phyloP scores from a whole-genome alignment of 441 rosid species.

The Francoa sonchifolia region DNA sequence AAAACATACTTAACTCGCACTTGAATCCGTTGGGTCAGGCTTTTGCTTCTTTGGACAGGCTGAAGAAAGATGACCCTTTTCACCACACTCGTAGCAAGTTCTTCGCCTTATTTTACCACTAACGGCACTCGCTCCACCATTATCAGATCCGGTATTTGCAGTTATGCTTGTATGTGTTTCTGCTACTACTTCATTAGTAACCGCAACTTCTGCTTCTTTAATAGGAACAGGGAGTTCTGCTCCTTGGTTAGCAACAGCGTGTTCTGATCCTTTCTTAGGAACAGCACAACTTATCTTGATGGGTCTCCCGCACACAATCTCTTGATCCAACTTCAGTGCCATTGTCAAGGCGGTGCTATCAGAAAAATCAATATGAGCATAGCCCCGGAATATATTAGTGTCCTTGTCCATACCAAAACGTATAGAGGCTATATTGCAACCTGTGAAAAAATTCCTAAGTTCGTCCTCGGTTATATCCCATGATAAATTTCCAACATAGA shows the following conservation, averaged over 20 bases:
- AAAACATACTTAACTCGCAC: conserved; percentile 10
- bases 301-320: conserved; percentile 57
- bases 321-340: conserved; percentile 81
- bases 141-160: no score
- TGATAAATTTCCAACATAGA: conserved; percentile 69
- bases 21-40: conserved; percentile 20
- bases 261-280: conserved; percentile 31
- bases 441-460: conserved; percentile 55
- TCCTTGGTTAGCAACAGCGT: no score
- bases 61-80: conserved; percentile 69
- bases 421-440: conserved; percentile 46
- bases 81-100: conserved; percentile 65
- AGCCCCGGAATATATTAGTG: conserved; percentile 74
- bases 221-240: no score
- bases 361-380: conserved; percentile 71
- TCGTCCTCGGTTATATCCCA: conserved; percentile 83
- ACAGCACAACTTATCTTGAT: conserved; percentile 79
- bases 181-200: no score
- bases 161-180: no score
- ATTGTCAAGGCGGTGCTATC: conserved; percentile 40
- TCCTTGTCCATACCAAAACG: conserved; percentile 72
- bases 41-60: conserved; percentile 57
- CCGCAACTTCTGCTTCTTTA: no score
- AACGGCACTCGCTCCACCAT: neutral
- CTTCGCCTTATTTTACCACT: conserved; percentile 45